Conservation (phyloP, 73 alveolate genomes). For the Halteria grandinella region DNA sequence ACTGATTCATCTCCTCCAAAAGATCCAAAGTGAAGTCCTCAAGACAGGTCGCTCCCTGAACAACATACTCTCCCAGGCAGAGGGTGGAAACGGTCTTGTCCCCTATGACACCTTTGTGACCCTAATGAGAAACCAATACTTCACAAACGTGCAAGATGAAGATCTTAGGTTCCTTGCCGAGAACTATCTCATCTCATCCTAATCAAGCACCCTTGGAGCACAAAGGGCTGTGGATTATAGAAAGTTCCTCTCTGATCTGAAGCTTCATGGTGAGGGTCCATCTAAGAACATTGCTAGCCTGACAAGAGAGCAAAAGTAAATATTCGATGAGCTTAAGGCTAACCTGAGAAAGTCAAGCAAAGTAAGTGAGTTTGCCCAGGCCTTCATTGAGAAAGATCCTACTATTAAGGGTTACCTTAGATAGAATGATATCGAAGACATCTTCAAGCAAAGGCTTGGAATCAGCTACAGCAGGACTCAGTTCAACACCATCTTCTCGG, state of each 20-base stretch:
- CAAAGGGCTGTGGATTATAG: conserved; percentile 48
- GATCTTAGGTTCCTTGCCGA: conserved; percentile 11
- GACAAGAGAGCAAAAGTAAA: conserved; percentile 3
- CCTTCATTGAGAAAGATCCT: neutral
- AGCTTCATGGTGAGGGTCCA: neutral
- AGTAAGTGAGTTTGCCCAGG: neutral
- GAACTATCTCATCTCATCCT: neutral
- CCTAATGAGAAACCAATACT: no score
- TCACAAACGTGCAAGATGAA: no score
- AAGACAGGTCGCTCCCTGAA: neutral
- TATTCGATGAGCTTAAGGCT: neutral
- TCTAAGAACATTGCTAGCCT: neutral
- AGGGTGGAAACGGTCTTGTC: conserved; percentile 26
- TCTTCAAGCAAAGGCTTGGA: neutral
- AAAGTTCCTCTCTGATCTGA: conserved; percentile 17
- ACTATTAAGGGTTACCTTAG: conserved; percentile 2
- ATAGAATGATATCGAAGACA: neutral
- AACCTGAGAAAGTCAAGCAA: neutral
- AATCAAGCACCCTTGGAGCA: neutral
- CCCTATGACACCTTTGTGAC: neutral
- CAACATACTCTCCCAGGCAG: neutral
- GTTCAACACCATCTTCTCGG: conserved; percentile 5
- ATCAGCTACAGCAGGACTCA: neutral
- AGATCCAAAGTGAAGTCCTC: neutral
- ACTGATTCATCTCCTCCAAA: neutral